Evolutionary conservation across 164 flowering plant genomes (phyloP).

Genomic region (Tetracentron sinense): DNA sequence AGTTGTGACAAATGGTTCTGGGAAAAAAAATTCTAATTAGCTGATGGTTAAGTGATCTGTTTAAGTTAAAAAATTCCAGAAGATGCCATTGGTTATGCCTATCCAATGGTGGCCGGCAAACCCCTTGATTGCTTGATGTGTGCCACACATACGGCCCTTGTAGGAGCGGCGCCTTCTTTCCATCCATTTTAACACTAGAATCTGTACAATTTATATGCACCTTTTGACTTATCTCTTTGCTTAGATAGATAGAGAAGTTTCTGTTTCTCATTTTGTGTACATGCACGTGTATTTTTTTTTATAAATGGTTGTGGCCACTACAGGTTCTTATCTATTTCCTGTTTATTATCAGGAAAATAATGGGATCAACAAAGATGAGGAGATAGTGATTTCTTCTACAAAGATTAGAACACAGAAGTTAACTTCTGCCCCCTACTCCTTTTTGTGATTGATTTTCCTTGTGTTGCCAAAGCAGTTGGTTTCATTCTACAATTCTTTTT

Average conservation of each 20-base stretch:
- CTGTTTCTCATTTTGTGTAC: not conserved
- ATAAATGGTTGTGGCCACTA: not conserved
- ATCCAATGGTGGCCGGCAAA: not conserved
- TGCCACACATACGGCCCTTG: not conserved
- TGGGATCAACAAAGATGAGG: conserved; percentile 93
- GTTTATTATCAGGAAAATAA: conserved; percentile 76
- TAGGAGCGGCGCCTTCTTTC: not conserved
- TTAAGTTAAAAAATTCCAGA: not conserved
- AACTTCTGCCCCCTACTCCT: conserved; percentile 20
- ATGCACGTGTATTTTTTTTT: not conserved
- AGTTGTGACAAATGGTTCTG: not conserved
- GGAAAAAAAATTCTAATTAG: not conserved
- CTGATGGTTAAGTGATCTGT: not conserved
- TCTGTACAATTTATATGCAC: not conserved
- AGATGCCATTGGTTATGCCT: not conserved
- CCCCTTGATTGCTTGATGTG: not conserved
- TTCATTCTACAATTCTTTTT: conserved; percentile 21
- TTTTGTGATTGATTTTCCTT: conserved; percentile 11
- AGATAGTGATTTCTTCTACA: conserved; percentile 90
- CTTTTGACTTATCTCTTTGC: not conserved
- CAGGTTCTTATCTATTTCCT: conserved; percentile 2
- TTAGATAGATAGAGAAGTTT: not conserved
- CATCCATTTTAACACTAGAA: not conserved
- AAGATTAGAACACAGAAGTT: conserved; percentile 94
- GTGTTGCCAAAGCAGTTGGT: conserved; percentile 14